Conservation (phyloP, 441 rosid genomes). For the Croton laevigatus region DNA sequence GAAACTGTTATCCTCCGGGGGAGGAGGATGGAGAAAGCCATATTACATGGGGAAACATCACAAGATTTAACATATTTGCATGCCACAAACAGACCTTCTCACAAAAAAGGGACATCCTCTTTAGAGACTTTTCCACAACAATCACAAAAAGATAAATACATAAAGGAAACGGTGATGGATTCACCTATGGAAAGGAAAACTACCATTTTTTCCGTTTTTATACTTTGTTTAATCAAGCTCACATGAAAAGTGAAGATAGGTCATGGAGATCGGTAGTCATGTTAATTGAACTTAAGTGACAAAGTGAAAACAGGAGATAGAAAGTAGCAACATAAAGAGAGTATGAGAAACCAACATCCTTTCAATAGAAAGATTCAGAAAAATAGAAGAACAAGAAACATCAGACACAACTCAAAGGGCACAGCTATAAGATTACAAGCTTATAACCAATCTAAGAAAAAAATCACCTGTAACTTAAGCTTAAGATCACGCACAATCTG, state of each 20-base stretch:
- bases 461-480: slow-evolving; percentile 81
- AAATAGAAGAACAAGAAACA: background rate
- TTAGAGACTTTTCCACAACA: background rate
- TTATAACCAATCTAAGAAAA: no score
- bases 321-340: background rate
- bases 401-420: slow-evolving; percentile 1
- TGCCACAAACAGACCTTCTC: background rate
- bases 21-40: background rate
- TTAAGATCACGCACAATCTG: slow-evolving; percentile 75
- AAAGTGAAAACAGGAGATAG: background rate
- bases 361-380: background rate
- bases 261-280: no score
- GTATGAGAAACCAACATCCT: background rate
- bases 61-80: background rate
- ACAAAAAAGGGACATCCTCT: background rate
- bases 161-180: background rate
- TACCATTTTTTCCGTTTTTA: background rate
- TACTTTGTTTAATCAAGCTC: no score
- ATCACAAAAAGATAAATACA: background rate
- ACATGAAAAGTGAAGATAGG: no score
- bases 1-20: background rate
- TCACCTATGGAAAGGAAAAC: background rate
- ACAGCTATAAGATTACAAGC: background rate
- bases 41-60: background rate
- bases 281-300: background rate